These are phyloP conservation scores for Mycena vitilis DNA, from an alignment of 768 basidiomycete species.

Conservation along the genomic window DNA sequence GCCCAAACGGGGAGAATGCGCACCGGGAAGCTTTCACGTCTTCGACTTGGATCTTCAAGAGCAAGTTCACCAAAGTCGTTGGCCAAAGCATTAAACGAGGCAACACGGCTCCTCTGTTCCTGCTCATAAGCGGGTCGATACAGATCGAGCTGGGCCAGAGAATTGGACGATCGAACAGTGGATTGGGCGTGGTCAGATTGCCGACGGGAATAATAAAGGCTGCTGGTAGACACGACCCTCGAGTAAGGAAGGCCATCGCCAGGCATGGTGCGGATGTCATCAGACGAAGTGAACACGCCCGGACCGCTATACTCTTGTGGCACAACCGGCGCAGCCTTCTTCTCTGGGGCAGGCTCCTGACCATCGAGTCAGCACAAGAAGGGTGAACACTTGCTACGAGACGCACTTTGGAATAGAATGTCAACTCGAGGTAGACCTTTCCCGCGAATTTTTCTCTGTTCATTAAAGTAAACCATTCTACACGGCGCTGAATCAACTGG, in stretches of 20 bases:
- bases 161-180: conserved; percentile 70
- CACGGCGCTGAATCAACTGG: conserved; percentile 4
- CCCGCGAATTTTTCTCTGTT: conserved; percentile 95
- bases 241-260: conserved; percentile 42
- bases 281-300: conserved; percentile 76
- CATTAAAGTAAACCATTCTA: conserved; percentile 95
- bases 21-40: conserved; percentile 72
- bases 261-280: conserved; percentile 45
- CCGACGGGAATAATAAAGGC: conserved; percentile 51
- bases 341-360: conserved; percentile 84
- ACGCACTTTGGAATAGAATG: conserved; percentile 95
- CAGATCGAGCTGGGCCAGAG: conserved; percentile 70
- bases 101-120: conserved; percentile 45
- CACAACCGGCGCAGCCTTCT: conserved; percentile 64
- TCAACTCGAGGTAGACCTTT: conserved; percentile 95
- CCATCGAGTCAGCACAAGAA: conserved; percentile 9
- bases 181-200: conserved; percentile 68
- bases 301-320: conserved; percentile 80
- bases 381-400: conserved; percentile 3
- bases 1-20: conserved; percentile 36
- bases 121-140: conserved; percentile 83
- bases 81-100: conserved; percentile 65
- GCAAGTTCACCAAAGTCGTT: conserved; percentile 77
- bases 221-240: conserved; percentile 48
- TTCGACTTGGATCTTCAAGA: conserved; percentile 56